A percentile compares a stretch with the other conserved stretches of the same genome.
Conservation (phyloP, 2,329 filamentous ascomycete species). For the Xylaria sp. region DNA sequence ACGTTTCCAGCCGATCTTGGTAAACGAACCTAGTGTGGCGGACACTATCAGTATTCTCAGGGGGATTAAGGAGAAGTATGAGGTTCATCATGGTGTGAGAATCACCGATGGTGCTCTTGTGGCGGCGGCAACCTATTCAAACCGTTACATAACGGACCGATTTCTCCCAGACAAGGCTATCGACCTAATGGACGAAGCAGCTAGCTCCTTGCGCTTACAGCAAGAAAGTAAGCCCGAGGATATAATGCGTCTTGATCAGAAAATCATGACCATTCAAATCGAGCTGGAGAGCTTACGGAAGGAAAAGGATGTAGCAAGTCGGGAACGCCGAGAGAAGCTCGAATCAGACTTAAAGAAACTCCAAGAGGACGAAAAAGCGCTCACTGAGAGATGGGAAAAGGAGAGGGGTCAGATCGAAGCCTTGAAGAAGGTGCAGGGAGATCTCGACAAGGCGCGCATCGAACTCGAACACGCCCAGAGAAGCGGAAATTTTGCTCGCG, state of each 20-base stretch:
- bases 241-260: conserved; percentile 90
- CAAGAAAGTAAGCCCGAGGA: conserved; percentile 97
- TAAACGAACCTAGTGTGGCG: conserved; percentile 90
- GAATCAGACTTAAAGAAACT: conserved; percentile 79
- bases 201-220: conserved; percentile 87
- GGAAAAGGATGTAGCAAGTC: conserved; percentile 89
- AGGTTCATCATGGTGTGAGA: conserved; percentile 94
- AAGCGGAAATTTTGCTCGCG: conserved; percentile 86
- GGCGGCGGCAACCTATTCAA: conserved; percentile 89
- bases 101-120: conserved; percentile 94
- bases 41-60: conserved; percentile 95
- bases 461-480: conserved; percentile 90
- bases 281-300: conserved; percentile 94
- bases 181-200: conserved; percentile 94
- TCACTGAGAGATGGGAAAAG: conserved; percentile 89
- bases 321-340: conserved; percentile 86
- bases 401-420: conserved; percentile 86
- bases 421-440: conserved; percentile 86
- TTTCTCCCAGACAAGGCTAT: conserved; percentile 98
- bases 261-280: conserved; percentile 97
- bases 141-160: conserved; percentile 95
- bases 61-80: conserved; percentile 97
- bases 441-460: conserved; percentile 85
- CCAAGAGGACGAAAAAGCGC: conserved; percentile 77
- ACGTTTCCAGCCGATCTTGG: conserved; percentile 91